Base-by-base conservation (phyloP, 2,329 filamentous ascomycete species). In the Chaetothyriales sp. region DNA sequence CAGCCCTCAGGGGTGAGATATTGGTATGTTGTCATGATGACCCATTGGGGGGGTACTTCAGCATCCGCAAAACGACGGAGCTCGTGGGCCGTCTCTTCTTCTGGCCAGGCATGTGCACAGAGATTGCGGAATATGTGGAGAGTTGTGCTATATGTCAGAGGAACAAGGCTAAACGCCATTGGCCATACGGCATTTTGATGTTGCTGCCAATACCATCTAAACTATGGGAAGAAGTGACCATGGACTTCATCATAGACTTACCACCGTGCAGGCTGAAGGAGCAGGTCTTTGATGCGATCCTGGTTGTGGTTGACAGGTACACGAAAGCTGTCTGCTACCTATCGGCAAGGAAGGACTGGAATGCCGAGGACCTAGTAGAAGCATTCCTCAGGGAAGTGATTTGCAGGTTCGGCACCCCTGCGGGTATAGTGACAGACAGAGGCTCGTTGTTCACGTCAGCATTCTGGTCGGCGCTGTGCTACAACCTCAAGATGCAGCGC, bases 191-290 rank as follows among this genome's bases (percentile, higher is more conserved):
- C 6, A 15, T 32, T 6, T 20, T 54, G n/a, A 19, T 18, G n/a
- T 18, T 18, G 6, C 44, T 49, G 43, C 42, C 22, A 19, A 20
- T 18, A 9, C 25, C 42, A 1, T 22, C 46, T 20, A 26, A 47
- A 2, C 18, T 18, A 28, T 54, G 50, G 32, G 39, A 43, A 44
- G 28, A 46, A 46, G 49, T 54, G 15, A 36, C 44, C 7, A 49
- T 52, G 46, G 43, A 52, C 43, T 54, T 54, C 47, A 53, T 53
- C 32, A 50, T 32, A 26, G 32, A 47, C 15, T 46, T 54, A 46
- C 36, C 25, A 12, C 4, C 26, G 18, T 18, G 44, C 43, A 18
- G 18, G 18, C 45, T 47, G 12, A 47, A 20, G 47, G 43, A 39
- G 15, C n/a, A 7, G 7, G 19, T 22, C 12, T 53, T 49, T 20